Evolutionary conservation across 2,329 filamentous ascomycete genomes (phyloP), one percentile per base, ranked within the genome.

Genomic region (Fusarium anguioides): DNA sequence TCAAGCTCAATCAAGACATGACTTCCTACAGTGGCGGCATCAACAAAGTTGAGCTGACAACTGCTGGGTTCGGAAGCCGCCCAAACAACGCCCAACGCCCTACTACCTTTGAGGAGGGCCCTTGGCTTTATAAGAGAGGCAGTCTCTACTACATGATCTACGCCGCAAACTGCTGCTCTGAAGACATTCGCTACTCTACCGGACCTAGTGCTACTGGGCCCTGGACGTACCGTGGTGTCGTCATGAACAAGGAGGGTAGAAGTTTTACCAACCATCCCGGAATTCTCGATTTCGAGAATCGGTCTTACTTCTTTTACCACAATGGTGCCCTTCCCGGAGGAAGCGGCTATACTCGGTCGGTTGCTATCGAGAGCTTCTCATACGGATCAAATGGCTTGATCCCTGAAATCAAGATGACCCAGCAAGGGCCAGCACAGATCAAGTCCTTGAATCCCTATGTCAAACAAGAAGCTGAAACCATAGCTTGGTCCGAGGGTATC

Each of bases 81-180:
- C 54, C 44, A 0, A 60, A 60, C 26, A 60, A 44, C 3, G 6
- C 44, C 5, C 11, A 60, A 2, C 57, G 57, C 2, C 26, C 21
- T 21, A 81, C 78, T 9, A 68, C 76, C 1, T 80, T 75, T 52
- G 80, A 80, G 45, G 78, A 80, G 49, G 79, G 77, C 0, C 75
- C 79, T 0, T 81, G 79, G 79, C 60, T 81, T 9, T 77, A 77
- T 54, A 78, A 77, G 68, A 73, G 75, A 1, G 70, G 69, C 3
- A 54, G 54, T 6, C 79, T 77, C 1, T 80, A 80, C 64, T 80
- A 80, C 66, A 74, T 80, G 72, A 66, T 80, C 7, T 80, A 79
- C 41, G 77, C 78, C 2, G 78, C 74, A 6, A 80, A 80, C 58
- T 60, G 57, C 4, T 60, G 57, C 5, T 60, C 54, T 1, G 57